Evolutionary conservation across 179 eudicot species (phyloP).

Genomic region (Amaranthus tricolor): DNA sequence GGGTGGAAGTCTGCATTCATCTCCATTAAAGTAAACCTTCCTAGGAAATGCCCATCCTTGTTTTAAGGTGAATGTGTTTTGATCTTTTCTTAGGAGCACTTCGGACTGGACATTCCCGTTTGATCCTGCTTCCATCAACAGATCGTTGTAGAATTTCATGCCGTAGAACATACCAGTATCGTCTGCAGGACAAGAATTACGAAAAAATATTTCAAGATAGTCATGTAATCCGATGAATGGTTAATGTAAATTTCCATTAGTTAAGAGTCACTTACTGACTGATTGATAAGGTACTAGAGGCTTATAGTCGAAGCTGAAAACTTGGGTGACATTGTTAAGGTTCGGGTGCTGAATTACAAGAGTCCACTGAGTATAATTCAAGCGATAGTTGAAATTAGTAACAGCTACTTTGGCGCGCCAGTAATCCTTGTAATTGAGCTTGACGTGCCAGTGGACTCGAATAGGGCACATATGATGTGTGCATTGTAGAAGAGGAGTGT

Average conservation of each 20-base stretch:
- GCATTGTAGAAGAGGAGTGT: conserved; percentile 34
- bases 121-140: conserved; percentile 55
- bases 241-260: not conserved
- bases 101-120: conserved; percentile 63
- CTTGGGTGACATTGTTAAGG: conserved; percentile 45
- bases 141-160: conserved; percentile 53
- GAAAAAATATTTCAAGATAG: not conserved
- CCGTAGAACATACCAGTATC: conserved; percentile 69
- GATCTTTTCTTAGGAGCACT: conserved; percentile 50
- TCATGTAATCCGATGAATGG: not conserved
- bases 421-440: conserved; percentile 38
- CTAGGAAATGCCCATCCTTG: conserved; percentile 79
- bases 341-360: conserved; percentile 46
- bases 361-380: conserved; percentile 38
- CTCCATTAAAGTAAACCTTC: conserved; percentile 68
- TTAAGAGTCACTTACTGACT: conserved; percentile 35
- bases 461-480: conserved; percentile 43
- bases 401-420: conserved; percentile 36
- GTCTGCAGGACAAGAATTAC: conserved; percentile 35
- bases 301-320: conserved; percentile 48
- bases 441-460: conserved; percentile 40
- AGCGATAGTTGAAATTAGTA: conserved; percentile 37
- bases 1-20: conserved; percentile 65
- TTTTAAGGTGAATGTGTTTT: conserved; percentile 51
- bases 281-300: conserved; percentile 40